Conservation (phyloP, 2,329 filamentous ascomycete species). For the Paraphoma chrysanthemicola region DNA sequence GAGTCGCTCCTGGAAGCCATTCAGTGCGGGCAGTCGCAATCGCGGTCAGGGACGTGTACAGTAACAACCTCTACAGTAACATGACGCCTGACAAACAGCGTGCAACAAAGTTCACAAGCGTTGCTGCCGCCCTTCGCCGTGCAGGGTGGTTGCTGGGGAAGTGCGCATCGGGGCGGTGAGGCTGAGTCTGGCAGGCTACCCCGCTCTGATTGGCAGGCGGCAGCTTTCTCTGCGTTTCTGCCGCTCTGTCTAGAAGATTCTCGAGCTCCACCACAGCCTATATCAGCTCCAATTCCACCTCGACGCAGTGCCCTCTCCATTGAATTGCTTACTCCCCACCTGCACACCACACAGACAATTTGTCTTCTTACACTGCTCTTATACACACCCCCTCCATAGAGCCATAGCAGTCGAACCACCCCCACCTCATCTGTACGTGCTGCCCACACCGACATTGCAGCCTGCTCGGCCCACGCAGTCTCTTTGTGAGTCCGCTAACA, state of each 20-base stretch:
- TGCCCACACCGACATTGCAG: slow-evolving; percentile 15
- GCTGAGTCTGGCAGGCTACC: slow-evolving; percentile 9
- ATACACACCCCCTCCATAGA: slow-evolving; percentile 25
- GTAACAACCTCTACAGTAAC: slow-evolving; percentile 3
- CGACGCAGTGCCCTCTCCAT: slow-evolving; percentile 25
- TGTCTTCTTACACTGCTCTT: slow-evolving; percentile 31
- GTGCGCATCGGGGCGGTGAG: slow-evolving; percentile 33
- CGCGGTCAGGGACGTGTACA: too few relatives aligned
- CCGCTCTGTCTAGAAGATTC: slow-evolving; percentile 47
- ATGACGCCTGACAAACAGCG: not conserved
- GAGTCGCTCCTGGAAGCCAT: slow-evolving; percentile 2
- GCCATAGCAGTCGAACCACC: slow-evolving; percentile 20
- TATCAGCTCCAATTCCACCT: slow-evolving; percentile 40
- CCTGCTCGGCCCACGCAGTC: slow-evolving; percentile 11
- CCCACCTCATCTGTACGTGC: slow-evolving; percentile 33
- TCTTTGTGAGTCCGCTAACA: not conserved
- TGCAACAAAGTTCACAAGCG: slow-evolving; percentile 10
- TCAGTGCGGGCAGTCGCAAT: not conserved
- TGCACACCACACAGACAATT: slow-evolving; percentile 21
- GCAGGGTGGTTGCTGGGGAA: slow-evolving; percentile 22
- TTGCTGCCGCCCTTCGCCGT: slow-evolving; percentile 19
- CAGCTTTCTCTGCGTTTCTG: slow-evolving; percentile 41
- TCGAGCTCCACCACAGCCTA: slow-evolving; percentile 43
- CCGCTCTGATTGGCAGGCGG: slow-evolving; percentile 31
- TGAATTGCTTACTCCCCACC: slow-evolving; percentile 29